Evolutionary conservation across 331 rosid genomes (phyloP), one percentile per base, ranked within the genome.

Genomic region (Prunus yedoensis): DNA sequence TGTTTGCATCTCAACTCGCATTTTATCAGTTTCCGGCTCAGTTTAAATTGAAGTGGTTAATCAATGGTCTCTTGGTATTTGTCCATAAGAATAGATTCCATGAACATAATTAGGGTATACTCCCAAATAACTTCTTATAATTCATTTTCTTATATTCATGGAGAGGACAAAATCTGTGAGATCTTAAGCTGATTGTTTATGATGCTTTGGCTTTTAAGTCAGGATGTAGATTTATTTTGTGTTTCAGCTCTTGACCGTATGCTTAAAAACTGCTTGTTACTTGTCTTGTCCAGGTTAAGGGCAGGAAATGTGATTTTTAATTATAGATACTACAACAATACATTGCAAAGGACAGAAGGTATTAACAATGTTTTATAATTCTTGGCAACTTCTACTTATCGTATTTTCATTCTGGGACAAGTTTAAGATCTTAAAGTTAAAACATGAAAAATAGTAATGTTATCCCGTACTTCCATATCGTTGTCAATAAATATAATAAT

Each of bases 301-400:
- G 96, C 93, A 57, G 97, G 97, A 78, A 88, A 88, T 83, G 97
- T 92, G 80, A 83, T 88, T 68, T 92, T 90, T 71, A 92, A 90
- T 79, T 92, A 92, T 83, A 90, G 96, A 79, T 92, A 92, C 89
- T 89, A 86, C 90, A 85, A 83, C 84, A 90, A 90, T 85, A 87
- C 85, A 75, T 80, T 92, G 91, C 94, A 90, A 83, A 87, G 85
- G 78, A 89, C 97, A n/a, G 96, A 92, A 89, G 97, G 97, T 92
- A 84, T 68, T 68, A 51, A 53, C 18, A 8, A 43, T 64, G 14
- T 74, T 10, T 5, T 1, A 4, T 25, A 59, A 20, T 72, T 27
- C 8, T 43, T 27, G 3, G 20, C 1, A 10, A 45, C 76, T 65
- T 65, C 25, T 10, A 23, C 41, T 23, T 52, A 54, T 71, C 5